Conservation (phyloP, 2,329 filamentous ascomycete genomes). For the Neophaeococcomyces mojaviensis region DNA sequence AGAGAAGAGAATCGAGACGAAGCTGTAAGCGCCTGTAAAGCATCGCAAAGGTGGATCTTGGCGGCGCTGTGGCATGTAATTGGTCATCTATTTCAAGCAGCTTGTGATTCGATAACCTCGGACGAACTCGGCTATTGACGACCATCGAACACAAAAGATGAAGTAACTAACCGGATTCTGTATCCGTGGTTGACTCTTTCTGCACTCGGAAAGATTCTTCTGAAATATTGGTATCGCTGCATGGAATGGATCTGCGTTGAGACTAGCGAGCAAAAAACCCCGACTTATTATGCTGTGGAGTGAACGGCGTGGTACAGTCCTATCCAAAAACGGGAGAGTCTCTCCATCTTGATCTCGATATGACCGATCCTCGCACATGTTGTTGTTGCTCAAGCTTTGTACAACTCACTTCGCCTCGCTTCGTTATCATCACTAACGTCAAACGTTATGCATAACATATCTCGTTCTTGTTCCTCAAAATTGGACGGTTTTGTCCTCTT, state of each 20-base stretch:
- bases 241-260: too few relatives aligned
- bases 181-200: too few relatives aligned
- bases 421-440: neutral
- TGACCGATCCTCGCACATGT: neutral
- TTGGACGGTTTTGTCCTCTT: neutral
- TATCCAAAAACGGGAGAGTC: neutral
- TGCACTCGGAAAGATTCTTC: too few relatives aligned
- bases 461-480: neutral
- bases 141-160: neutral
- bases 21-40: conserved; percentile 2
- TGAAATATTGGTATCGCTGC: too few relatives aligned
- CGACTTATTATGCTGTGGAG: neutral
- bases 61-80: neutral
- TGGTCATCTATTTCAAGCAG: conserved; percentile 2
- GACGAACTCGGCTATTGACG: neutral
- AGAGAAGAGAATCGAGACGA: neutral
- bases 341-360: neutral
- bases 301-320: conserved; percentile 1
- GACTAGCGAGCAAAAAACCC: too few relatives aligned
- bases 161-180: neutral
- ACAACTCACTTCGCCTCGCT: conserved; percentile 6
- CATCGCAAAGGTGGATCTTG: neutral
- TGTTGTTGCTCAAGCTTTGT: conserved; percentile 6
- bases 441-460: conserved; percentile 6
- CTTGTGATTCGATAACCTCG: neutral